A percentile compares a stretch with the other conserved stretches of the same genome.
phyloP scores from a whole-genome alignment of 1,284 basidiomycete species.

The Volvariella surrecta region DNA sequence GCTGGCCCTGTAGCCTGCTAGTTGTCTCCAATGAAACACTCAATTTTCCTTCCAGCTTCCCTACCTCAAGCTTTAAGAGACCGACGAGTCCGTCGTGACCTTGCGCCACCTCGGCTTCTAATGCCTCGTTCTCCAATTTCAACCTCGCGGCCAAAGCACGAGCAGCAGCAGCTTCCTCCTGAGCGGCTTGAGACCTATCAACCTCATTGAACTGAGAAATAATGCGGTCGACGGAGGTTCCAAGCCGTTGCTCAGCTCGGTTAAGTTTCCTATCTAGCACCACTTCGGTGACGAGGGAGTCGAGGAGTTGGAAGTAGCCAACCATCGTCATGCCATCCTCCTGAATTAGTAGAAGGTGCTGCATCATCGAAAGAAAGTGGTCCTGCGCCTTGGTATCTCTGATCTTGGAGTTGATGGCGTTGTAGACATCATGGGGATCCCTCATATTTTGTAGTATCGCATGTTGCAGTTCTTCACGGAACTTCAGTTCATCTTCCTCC shows the following conservation, averaged over 20 bases:
- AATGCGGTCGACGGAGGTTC: slow-evolving; percentile 84
- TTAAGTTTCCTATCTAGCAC: slow-evolving; percentile 89
- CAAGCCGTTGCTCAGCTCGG: slow-evolving; percentile 81
- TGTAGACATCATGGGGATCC: slow-evolving; percentile 84
- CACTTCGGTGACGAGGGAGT: slow-evolving; percentile 88
- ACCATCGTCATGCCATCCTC: slow-evolving; percentile 80
- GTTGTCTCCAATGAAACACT: slow-evolving; percentile 73
- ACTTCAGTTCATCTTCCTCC: slow-evolving; percentile 72
- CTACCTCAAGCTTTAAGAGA: slow-evolving; percentile 67
- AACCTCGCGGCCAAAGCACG: slow-evolving; percentile 57
- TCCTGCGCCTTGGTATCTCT: slow-evolving; percentile 75
- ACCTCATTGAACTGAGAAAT: slow-evolving; percentile 90
- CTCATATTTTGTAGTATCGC: slow-evolving; percentile 71
- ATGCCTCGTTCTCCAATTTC: slow-evolving; percentile 63
- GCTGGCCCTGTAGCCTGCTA: slow-evolving; percentile 65
- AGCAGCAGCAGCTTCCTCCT: slow-evolving; percentile 69
- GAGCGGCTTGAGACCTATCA: slow-evolving; percentile 74
- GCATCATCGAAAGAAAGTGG: slow-evolving; percentile 88
- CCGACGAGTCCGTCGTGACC: slow-evolving; percentile 83
- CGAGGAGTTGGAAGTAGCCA: slow-evolving; percentile 90
- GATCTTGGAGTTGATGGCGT: slow-evolving; percentile 69
- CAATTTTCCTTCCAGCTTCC: slow-evolving; percentile 76
- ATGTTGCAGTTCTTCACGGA: slow-evolving; percentile 74
- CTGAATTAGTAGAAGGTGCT: slow-evolving; percentile 86
- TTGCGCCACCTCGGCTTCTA: slow-evolving; percentile 77